Conservation (phyloP, 768 basidiomycete species). For the Russula ochroleuca region DNA sequence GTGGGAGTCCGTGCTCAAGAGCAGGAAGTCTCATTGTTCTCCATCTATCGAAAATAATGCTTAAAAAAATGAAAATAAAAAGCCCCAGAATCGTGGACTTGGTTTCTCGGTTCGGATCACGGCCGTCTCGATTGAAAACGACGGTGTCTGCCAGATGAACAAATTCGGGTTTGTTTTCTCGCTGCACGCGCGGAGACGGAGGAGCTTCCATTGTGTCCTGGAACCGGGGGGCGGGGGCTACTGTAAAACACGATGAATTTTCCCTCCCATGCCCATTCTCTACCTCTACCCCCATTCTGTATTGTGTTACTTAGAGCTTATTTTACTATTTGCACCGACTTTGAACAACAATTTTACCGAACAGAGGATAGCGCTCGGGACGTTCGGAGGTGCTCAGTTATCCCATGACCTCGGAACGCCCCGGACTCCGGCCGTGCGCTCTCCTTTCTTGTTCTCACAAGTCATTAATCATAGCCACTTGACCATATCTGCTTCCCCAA, state of each 20-base stretch:
- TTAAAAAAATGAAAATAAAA: background rate
- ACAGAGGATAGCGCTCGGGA: conserved; percentile 23
- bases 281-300: background rate
- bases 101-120: conserved; percentile 14
- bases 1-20: background rate
- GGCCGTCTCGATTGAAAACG: background rate
- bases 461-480: background rate
- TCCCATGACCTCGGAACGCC: conserved; percentile 6
- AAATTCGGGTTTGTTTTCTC: too few species aligned
- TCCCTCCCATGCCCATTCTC: background rate
- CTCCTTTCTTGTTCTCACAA: background rate
- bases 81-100: background rate
- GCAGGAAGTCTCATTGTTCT: conserved; percentile 10
- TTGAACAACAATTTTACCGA: conserved; percentile 26
- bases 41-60: conserved; percentile 11
- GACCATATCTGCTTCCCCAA: conserved; percentile 1
- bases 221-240: conserved; percentile 11
- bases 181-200: conserved; percentile 20
- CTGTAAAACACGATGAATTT: conserved; percentile 1
- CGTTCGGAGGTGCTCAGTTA: background rate
- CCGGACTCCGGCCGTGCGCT: background rate
- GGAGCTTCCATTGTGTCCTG: conserved; percentile 23
- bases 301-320: background rate
- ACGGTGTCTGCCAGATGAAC: background rate
- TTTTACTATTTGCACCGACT: conserved; percentile 16